Evolutionary conservation across 352 stramenopile genomes (phyloP), one percentile per base, ranked within the genome.

Genomic region (Pythium rhizo-oryzae): DNA sequence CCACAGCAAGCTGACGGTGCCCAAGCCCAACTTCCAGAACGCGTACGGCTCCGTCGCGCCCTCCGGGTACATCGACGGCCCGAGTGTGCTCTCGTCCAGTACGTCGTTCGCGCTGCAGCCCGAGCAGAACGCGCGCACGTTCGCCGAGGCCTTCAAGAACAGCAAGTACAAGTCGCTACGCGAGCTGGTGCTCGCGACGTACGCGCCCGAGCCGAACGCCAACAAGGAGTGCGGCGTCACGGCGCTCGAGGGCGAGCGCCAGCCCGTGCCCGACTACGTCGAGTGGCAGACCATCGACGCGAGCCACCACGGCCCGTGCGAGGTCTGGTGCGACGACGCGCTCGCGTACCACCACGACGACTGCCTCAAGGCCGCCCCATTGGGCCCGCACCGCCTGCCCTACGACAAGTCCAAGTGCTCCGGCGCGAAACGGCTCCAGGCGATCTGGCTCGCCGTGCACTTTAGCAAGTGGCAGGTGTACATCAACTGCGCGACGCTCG

Each of bases 251-350:
- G 44, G 24, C 21, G 43, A 47, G 18, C 37, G n/a, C 35, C 47
- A 71, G 41, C 56, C 55, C 2, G 24, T 62, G 37, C 57, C 56
- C 4, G 65, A 49, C 35, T 16, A 44, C 19, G 73, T 82, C 24
- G 72, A 85, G 37, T 82, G 73, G 75, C 54, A 65, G 39, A 57
- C 54, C 65, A 75, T 80, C 53, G 81, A 76, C 18, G 44, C 66
- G 0, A 83, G 71, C 0, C 74, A 84, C 66, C 25, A 80, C 23
- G 80, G 78, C 21, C 80, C 78, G 8, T 85, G 80, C 28, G 80
- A 89, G 30, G 59, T 86, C 46, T 86, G 78, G 76, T 89, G 78
- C 56, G 80, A 86, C 47, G 62, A 86, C 63, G 66, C 69, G 5
- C 43, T 78, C 9, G 76, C 77, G 25, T 89, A 82, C 60, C 66